Evolutionary conservation across 371 early-diverging fungal species (phyloP).

Genomic region (Mucor saturninus): DNA sequence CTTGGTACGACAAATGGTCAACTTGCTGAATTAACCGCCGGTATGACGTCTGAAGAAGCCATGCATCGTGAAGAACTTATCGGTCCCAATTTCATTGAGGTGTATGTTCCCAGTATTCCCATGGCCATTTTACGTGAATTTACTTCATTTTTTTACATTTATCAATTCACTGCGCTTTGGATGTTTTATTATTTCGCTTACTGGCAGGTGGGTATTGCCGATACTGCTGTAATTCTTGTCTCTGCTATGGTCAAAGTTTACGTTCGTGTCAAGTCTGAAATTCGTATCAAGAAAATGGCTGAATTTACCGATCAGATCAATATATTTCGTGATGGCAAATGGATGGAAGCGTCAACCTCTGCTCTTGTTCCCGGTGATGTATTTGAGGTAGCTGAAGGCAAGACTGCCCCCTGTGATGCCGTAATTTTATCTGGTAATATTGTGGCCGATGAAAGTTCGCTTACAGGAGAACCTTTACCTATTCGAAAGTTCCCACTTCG

Average conservation of each 20-base stretch:
- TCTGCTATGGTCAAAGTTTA: constrained; percentile 75
- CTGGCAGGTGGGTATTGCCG: constrained; percentile 77
- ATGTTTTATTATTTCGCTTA: constrained; percentile 77
- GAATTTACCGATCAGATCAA: constrained; percentile 56
- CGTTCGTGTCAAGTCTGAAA: constrained; percentile 65
- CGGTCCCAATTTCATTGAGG: constrained; percentile 76
- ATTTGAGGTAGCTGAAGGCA: constrained; percentile 59
- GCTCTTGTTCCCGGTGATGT: constrained; percentile 80
- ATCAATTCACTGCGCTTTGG: constrained; percentile 77
- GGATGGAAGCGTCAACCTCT: constrained; percentile 55
- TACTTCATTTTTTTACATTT: constrained; percentile 77
- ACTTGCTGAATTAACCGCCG: constrained; percentile 50
- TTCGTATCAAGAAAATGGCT: constrained; percentile 72
- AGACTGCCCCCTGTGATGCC: constrained; percentile 69
- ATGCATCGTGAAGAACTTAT: constrained; percentile 59
- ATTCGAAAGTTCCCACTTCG: constrained; percentile 63
- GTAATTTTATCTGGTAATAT: constrained; percentile 70
- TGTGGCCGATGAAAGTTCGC: constrained; percentile 74
- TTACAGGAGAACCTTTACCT: constrained; percentile 71
- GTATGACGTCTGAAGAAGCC: constrained; percentile 65
- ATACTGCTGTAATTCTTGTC: constrained; percentile 70
- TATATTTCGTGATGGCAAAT: constrained; percentile 58
- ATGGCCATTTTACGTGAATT: constrained; percentile 69
- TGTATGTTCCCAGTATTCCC: constrained; percentile 60
- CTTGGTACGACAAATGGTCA: constrained; percentile 57